Evolutionary conservation across 257 asterid genomes (phyloP).

Genomic region (Nicotiana knightiana): DNA sequence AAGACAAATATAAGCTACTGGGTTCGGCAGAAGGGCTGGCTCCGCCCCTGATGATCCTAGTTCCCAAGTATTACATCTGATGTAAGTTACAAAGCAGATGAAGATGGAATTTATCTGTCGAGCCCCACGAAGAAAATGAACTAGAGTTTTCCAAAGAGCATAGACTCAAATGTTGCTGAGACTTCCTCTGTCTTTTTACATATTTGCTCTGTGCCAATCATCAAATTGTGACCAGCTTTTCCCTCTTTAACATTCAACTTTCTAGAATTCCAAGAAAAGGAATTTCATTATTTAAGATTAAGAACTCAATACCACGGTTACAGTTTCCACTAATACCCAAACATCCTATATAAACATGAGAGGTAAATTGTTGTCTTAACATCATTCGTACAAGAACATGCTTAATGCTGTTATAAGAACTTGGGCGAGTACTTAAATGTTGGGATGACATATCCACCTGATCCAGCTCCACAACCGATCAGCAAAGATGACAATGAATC

Average conservation of each 20-base stretch:
- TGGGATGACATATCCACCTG: not conserved
- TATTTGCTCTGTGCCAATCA: not conserved
- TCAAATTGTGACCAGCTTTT: not conserved
- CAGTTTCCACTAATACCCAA: not conserved
- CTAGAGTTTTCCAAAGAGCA: not conserved
- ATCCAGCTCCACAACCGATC: not conserved
- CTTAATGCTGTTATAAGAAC: not conserved
- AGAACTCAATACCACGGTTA: not conserved
- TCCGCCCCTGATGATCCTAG: not conserved
- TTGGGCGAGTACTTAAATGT: not conserved
- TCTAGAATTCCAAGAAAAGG: not conserved
- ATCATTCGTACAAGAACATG: not conserved
- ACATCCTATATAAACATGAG: not conserved
- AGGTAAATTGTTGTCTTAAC: not conserved
- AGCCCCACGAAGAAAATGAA: not conserved
- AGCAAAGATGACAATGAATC: not conserved
- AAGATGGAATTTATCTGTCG: not conserved
- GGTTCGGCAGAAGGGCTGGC: no score
- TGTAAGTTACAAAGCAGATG: not conserved
- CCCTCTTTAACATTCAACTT: not conserved
- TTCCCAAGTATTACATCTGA: not conserved
- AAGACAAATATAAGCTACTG: no score
- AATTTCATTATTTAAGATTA: not conserved
- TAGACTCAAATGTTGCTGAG: not conserved
- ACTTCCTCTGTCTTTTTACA: not conserved